Evolutionary conservation across 1,139 yeast species (phyloP), one percentile per base, ranked within the genome.

Genomic region (Geotrichum klebahnii): DNA sequence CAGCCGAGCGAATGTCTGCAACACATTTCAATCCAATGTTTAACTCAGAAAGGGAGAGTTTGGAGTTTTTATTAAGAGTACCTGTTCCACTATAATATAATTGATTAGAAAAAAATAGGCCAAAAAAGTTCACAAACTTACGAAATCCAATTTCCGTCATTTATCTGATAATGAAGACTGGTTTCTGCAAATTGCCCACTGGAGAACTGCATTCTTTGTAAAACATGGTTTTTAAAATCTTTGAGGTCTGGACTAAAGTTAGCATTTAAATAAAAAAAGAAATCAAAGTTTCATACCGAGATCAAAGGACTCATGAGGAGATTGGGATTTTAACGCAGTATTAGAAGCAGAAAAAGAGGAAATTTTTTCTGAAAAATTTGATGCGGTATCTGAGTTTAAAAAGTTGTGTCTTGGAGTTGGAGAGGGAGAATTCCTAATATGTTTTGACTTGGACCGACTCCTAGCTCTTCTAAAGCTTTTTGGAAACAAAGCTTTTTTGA

Each of bases 21-120:
- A 33, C 17, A 35, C 44, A 40, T n/a, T 19, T 29, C 36, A 40
- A 28, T 8, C 44, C 44, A 29, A 40, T 29, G 28, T 40, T 40
- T 6, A 40, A 19, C 17, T 40, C 44, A 5, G 14, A 12, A 5
- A 40, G 36, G 16, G 35, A 40, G n/a, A 40, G 35, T 19, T 10
- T 40, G 6, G 44, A 40, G 2, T 31, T 31, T 10, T 23, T 8
- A 29, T 12, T 10, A 5, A 40, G 23, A 19, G 28, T 20, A 8
- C 44, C 35, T 5, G 44, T 40, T 10, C 36, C 35, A 10, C 44
- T 40, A 28, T n/a, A 26, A 39, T 14, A 10, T n/a, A n/a, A n/a
- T n/a, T n/a, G 12, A 40, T 29, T 29, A 23, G 28, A 28, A 31
- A 24, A 39, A 39, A n/a, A 12, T 12, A 16, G 9, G n/a, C 5